Evolutionary conservation across 2,329 filamentous ascomycete genomes (phyloP), one percentile per base, ranked within the genome.

Genomic region (Sarocladium oryzae): DNA sequence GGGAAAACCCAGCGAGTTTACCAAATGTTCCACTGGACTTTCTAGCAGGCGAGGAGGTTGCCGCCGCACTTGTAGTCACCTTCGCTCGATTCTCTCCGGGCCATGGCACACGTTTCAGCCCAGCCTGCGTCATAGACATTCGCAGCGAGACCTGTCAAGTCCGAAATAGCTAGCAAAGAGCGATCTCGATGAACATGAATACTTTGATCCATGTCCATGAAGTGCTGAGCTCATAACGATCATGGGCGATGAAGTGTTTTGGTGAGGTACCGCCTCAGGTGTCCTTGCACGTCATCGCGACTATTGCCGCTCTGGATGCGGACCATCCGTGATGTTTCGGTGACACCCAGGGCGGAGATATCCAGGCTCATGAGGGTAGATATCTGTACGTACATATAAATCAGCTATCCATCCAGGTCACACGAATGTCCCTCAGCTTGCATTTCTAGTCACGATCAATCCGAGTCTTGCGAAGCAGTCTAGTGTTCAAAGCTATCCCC

Each of bases 71-170:
- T 10, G 10, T 8, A 21, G 7, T 5, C 37, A 21, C 7, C 10
- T 4, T 45, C 40, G 40, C 40, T 45, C 40, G 40, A 28, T 45
- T 45, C 30, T 10, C 40, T 45, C 40, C 40, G 40, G 24, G 9
- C 40, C 33, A n/a, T n/a, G 15, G 15, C 33, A 36, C 33, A 36
- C 6, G 5, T 36, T 32, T 21, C 40, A 28, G 10, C 40, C 21
- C 16, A 16, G 5, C 23, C 3, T 45, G 40, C 40, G 40, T 45
- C 40, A 45, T 45, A 45, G 40, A 45, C 40, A n/a, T 16, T 3
- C 21, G 7, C 40, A 28, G 10, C 40, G 11, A 11, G 21, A 4
- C 9, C 40, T 13, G n/a, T 21, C 16, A 40, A 36, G 16, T 41
- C 37, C 37, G 21, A 41, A 9, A 3, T 16, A 24, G 7, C 40